Evolutionary conservation across 768 basidiomycete genomes (phyloP).

Genomic region (Lyophyllum semitale): DNA sequence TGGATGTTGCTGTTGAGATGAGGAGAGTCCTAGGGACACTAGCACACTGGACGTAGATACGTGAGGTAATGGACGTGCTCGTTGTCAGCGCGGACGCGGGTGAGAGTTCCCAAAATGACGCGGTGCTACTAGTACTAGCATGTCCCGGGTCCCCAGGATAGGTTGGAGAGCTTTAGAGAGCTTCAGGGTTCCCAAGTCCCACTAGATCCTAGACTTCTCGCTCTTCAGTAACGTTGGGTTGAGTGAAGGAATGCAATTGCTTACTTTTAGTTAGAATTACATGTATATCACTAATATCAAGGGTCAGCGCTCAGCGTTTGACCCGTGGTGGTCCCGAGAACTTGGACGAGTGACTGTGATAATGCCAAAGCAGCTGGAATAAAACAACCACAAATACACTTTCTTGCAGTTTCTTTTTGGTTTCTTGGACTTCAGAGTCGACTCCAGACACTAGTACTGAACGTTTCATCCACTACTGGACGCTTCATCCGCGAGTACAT

Average conservation of each 20-base stretch:
- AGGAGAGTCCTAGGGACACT: constrained; percentile 40
- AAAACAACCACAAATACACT: not conserved
- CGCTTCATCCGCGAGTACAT: too few relatives aligned
- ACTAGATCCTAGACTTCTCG: too few relatives aligned
- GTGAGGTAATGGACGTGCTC: constrained; percentile 26
- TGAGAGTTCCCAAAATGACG: constrained; percentile 40
- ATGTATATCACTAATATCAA: too few relatives aligned
- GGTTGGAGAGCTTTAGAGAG: constrained; percentile 51
- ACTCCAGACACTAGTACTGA: too few relatives aligned
- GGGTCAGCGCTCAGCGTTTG: too few relatives aligned
- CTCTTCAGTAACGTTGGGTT: not conserved
- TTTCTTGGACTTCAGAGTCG: too few relatives aligned
- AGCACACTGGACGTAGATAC: constrained; percentile 37
- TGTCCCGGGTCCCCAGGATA: constrained; percentile 33
- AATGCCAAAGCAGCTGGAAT: not conserved
- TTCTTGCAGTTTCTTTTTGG: too few relatives aligned
- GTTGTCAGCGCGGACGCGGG: constrained; percentile 14
- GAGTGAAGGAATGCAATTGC: not conserved
- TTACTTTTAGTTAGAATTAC: not conserved
- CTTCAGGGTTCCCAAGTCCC: not conserved
- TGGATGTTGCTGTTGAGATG: constrained; percentile 47
- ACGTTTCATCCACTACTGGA: too few relatives aligned
- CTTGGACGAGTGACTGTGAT: not conserved
- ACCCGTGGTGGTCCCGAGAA: not conserved
- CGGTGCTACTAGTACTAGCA: constrained; percentile 44